Percentiles rank a stretch among this genome's conserved stretches.
These are phyloP conservation scores for Aspergillus fumigatiaffinis DNA, from an alignment of 2,329 filamentous ascomycete genomes.

Conservation along the genomic window DNA sequence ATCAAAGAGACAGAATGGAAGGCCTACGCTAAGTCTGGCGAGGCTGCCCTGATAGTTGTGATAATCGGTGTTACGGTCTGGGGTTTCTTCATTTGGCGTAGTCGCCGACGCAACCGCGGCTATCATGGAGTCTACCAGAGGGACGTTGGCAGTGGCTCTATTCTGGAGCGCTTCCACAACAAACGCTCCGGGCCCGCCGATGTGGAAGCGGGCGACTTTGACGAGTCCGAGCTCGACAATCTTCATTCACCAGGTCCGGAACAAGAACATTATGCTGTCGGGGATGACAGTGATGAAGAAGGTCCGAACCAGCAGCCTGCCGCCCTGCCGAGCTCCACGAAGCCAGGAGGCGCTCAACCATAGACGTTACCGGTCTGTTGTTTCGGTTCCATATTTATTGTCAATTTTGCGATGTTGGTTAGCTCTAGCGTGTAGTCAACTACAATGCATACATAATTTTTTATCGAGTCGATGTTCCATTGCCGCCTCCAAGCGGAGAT, in stretches of 20 bases:
- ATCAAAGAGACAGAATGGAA: constrained; percentile 83
- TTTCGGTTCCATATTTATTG: constrained; percentile 5
- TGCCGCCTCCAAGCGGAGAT: too few relatives aligned
- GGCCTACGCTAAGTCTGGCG: constrained; percentile 82
- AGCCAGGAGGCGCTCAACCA: constrained; percentile 4
- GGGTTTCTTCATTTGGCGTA: constrained; percentile 66
- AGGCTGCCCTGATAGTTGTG: constrained; percentile 79
- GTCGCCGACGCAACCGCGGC: constrained; percentile 46
- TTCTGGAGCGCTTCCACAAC: constrained; percentile 47
- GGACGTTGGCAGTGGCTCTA: constrained; percentile 38
- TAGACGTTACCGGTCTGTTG: constrained; percentile 1
- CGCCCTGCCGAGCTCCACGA: constrained; percentile 5
- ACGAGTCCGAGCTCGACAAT: constrained; percentile 59
- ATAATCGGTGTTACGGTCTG: constrained; percentile 67
- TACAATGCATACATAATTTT: background rate
- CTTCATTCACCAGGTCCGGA: constrained; percentile 38
- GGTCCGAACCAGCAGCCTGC: constrained; percentile 13
- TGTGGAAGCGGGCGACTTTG: constrained; percentile 60
- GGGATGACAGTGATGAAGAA: constrained; percentile 44
- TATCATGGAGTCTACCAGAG: constrained; percentile 43
- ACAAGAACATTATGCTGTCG: constrained; percentile 46
- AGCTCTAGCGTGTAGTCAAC: background rate
- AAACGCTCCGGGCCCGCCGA: constrained; percentile 43
- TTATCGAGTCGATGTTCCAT: background rate
- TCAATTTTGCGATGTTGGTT: background rate